A percentile compares a stretch with the other conserved stretches of the same genome.
Conservation (phyloP, 2,329 filamentous ascomycete species). For the Coniochaeta sp. region DNA sequence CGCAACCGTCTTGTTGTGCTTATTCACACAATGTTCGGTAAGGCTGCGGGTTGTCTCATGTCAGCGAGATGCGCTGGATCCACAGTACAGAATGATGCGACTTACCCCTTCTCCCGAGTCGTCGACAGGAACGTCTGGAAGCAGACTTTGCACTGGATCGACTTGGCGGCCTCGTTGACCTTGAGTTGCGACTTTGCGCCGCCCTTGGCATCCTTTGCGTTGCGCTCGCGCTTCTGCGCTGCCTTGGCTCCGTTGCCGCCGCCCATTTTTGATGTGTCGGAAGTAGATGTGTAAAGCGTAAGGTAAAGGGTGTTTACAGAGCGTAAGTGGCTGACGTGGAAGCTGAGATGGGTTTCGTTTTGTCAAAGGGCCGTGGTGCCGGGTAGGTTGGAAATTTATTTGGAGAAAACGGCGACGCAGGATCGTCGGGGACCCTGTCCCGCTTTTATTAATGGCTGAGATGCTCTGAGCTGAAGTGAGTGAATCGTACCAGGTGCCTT, state of each 20-base stretch:
- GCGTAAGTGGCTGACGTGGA: neutral
- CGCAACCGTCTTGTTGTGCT: slow-evolving; percentile 64
- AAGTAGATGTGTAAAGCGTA: neutral
- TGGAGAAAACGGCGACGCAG: neutral
- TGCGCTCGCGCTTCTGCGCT: slow-evolving; percentile 64
- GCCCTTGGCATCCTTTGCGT: slow-evolving; percentile 51
- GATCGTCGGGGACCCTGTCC: neutral
- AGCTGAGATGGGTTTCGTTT: neutral
- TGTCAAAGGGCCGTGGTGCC: neutral
- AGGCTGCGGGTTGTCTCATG: slow-evolving; percentile 34
- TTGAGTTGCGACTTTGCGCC: slow-evolving; percentile 63
- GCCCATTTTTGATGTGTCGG: slow-evolving; percentile 17
- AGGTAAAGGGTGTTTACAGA: neutral
- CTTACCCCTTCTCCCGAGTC: slow-evolving; percentile 63
- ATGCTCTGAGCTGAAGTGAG: neutral
- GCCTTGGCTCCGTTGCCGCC: slow-evolving; percentile 30
- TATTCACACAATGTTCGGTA: slow-evolving; percentile 65
- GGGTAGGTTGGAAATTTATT: neutral
- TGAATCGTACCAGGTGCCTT: neutral
- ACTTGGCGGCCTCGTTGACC: slow-evolving; percentile 63
- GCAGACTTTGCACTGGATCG: slow-evolving; percentile 71
- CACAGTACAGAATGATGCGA: slow-evolving; percentile 7
- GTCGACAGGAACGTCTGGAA: slow-evolving; percentile 75
- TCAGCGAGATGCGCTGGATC: slow-evolving; percentile 4
- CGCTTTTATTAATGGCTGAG: neutral